Conservation (phyloP, 1,284 basidiomycete genomes). For the Pseudozyma sp. region DNA sequence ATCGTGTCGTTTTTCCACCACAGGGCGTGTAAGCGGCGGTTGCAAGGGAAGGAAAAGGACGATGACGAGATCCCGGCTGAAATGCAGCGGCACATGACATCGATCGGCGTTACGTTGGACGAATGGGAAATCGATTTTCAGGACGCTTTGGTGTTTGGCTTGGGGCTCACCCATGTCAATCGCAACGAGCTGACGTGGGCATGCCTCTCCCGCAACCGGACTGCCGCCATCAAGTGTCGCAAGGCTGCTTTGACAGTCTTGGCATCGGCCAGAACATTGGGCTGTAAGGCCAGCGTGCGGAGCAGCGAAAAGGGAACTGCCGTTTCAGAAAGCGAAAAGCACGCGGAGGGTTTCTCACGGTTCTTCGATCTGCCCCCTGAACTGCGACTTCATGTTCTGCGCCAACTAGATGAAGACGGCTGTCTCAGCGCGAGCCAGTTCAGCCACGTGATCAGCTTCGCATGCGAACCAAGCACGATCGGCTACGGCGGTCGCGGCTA, state of each 20-base stretch:
- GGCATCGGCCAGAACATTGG: constrained; percentile 17
- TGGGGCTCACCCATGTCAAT: constrained; percentile 3
- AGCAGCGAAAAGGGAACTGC: background rate
- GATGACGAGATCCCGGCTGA: constrained; percentile 14
- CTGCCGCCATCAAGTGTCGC: background rate
- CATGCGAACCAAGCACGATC: constrained; percentile 41
- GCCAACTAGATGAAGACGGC: constrained; percentile 16
- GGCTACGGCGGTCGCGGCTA: constrained; percentile 24
- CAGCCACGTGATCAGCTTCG: constrained; percentile 34
- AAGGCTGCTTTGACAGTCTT: constrained; percentile 14
- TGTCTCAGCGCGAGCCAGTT: constrained; percentile 26
- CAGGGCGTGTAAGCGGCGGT: constrained; percentile 1
- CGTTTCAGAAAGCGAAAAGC: background rate
- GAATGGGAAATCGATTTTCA: constrained; percentile 32
- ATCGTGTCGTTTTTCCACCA: constrained; percentile 18
- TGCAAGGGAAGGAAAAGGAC: background rate
- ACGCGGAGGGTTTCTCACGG: constrained; percentile 8
- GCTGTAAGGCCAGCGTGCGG: constrained; percentile 13
- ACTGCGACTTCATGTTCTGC: constrained; percentile 25
- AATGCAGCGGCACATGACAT: constrained; percentile 11
- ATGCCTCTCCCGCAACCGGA: background rate
- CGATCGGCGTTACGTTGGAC: constrained; percentile 15
- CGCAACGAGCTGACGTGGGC: background rate
- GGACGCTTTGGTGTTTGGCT: constrained; percentile 15
- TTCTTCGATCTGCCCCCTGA: constrained; percentile 42